A percentile compares a stretch with the other conserved stretches of the same genome.
Evolutionary conservation across 768 basidiomycete genomes (phyloP).

Genomic region (Tylopilus balloui): DNA sequence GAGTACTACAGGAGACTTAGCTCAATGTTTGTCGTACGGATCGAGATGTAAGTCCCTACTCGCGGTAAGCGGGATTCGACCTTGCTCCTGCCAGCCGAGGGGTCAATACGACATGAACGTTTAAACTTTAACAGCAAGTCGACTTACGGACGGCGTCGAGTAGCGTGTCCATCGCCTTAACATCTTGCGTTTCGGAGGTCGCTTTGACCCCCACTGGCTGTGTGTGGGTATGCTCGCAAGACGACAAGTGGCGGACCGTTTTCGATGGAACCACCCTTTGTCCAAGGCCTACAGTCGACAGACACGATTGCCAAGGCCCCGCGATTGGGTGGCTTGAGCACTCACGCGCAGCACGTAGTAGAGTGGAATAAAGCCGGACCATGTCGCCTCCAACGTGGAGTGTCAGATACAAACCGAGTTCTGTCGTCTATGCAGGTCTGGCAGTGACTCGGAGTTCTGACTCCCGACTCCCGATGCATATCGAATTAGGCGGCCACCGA

Average conservation of each 20-base stretch:
- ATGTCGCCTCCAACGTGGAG: too few relatives aligned
- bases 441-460: too few relatives aligned
- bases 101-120: not conserved
- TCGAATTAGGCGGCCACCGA: too few relatives aligned
- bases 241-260: not conserved
- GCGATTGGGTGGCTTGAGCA: not conserved
- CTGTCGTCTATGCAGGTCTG: too few relatives aligned
- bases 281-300: not conserved
- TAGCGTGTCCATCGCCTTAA: slow-evolving; percentile 53
- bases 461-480: too few relatives aligned
- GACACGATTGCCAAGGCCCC: not conserved
- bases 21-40: not conserved
- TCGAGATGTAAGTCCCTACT: slow-evolving; percentile 33
- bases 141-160: slow-evolving; percentile 55
- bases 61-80: slow-evolving; percentile 50
- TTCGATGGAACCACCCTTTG: not conserved
- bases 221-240: not conserved
- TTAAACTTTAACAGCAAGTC: not conserved
- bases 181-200: slow-evolving; percentile 52
- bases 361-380: slow-evolving; percentile 17
- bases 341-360: slow-evolving; percentile 19
- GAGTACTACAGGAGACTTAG: slow-evolving; percentile 33
- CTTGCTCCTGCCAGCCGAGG: slow-evolving; percentile 36
- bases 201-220: slow-evolving; percentile 18
- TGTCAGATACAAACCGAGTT: too few relatives aligned